These are phyloP conservation scores for Mimosa pudica DNA, from an alignment of 306 rosid species.

Conservation along the genomic window DNA sequence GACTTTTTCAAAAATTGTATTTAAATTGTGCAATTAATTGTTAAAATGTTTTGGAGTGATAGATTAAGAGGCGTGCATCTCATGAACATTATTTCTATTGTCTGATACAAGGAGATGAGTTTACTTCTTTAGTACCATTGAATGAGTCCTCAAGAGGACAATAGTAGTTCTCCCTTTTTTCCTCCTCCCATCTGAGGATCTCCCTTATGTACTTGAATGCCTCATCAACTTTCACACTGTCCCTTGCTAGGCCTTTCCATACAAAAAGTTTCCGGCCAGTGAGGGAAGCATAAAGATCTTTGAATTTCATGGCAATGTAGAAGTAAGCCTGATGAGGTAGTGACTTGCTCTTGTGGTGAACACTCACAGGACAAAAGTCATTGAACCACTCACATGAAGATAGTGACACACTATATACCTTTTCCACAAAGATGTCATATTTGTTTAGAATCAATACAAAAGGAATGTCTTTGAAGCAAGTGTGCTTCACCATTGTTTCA, in stretches of 20 bases:
- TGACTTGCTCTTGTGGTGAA: slow-evolving; percentile 68
- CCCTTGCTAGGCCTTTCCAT: no score
- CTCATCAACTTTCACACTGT: slow-evolving; percentile 61
- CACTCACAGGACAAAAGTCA: slow-evolving; percentile 70
- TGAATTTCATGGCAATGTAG: slow-evolving; percentile 97
- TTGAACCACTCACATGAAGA: slow-evolving; percentile 81
- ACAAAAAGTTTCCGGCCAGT: slow-evolving; percentile 79
- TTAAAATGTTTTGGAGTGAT: not conserved
- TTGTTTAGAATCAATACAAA: slow-evolving; percentile 82
- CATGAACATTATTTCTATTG: slow-evolving; percentile 25
- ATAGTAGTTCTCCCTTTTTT: slow-evolving; percentile 74
- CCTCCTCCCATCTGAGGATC: slow-evolving; percentile 96
- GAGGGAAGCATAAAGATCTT: slow-evolving; percentile 83
- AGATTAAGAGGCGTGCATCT: no score
- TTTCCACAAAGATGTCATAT: slow-evolving; percentile 83
- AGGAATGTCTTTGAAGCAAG: slow-evolving; percentile 85
- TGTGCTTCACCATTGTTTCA: slow-evolving; percentile 85
- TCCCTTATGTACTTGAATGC: slow-evolving; percentile 89
- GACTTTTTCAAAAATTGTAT: not conserved
- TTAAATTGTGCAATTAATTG: not conserved
- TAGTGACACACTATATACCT: slow-evolving; percentile 55
- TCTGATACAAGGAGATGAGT: slow-evolving; percentile 73
- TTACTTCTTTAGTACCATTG: slow-evolving; percentile 85
- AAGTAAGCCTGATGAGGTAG: slow-evolving; percentile 90
- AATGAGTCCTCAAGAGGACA: slow-evolving; percentile 88